Conservation (phyloP, 2,329 filamentous ascomycete genomes). For the Hymenoscyphus linearis region DNA sequence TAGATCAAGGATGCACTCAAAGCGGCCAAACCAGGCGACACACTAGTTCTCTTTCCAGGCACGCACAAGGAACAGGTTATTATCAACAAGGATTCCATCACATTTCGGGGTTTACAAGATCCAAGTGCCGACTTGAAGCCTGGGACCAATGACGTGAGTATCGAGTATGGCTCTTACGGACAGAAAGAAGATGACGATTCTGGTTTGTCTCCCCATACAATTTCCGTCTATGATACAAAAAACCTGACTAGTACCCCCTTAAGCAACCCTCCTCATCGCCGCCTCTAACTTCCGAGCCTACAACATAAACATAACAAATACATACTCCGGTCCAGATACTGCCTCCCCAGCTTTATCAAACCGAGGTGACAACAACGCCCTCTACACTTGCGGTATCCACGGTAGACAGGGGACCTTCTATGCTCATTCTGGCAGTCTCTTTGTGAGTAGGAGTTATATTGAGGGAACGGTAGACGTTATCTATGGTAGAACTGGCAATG, state of each 20-base stretch:
- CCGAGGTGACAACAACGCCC: slow-evolving; percentile 43
- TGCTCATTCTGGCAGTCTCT: slow-evolving; percentile 42
- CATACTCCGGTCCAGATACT: slow-evolving; percentile 40
- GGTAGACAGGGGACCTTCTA: slow-evolving; percentile 51
- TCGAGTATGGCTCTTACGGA: slow-evolving; percentile 8
- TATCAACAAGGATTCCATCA: slow-evolving; percentile 40
- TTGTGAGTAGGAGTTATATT: slow-evolving; percentile 50
- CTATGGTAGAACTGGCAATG: slow-evolving; percentile 45
- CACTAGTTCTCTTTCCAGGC: slow-evolving; percentile 49
- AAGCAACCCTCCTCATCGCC: slow-evolving; percentile 22
- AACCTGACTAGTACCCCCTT: not conserved
- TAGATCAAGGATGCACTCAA: slow-evolving; percentile 18
- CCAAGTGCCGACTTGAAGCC: slow-evolving; percentile 39
- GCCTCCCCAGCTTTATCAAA: slow-evolving; percentile 48
- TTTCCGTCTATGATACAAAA: not conserved
- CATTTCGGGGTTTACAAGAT: slow-evolving; percentile 35
- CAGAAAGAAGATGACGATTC: slow-evolving; percentile 35
- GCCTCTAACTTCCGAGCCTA: slow-evolving; percentile 48
- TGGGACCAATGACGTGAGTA: slow-evolving; percentile 38
- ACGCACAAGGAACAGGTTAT: slow-evolving; percentile 50
- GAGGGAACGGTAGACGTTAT: slow-evolving; percentile 53
- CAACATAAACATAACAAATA: slow-evolving; percentile 51
- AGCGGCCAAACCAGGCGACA: slow-evolving; percentile 38
- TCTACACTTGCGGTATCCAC: slow-evolving; percentile 47
- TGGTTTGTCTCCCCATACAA: slow-evolving; percentile 2